These are phyloP conservation scores for Rhinocladiella similis DNA, from an alignment of 2,329 filamentous ascomycete genomes.

Conservation along the genomic window DNA sequence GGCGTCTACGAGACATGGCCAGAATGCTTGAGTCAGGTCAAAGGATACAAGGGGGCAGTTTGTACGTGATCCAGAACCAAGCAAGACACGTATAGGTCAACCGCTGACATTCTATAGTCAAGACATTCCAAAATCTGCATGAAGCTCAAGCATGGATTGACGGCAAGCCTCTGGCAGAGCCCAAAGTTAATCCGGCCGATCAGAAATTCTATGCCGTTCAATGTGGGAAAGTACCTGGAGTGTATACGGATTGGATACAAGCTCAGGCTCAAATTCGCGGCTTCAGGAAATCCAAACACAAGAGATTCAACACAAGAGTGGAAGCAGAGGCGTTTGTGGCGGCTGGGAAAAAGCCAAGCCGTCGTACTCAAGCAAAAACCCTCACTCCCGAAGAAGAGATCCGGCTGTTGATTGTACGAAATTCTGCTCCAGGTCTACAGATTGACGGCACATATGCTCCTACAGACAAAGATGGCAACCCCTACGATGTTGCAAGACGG, in stretches of 20 bases:
- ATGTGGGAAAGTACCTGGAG: slow-evolving; percentile 58
- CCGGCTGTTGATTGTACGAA: slow-evolving; percentile 28
- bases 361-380: slow-evolving; percentile 5
- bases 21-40: slow-evolving; percentile 63
- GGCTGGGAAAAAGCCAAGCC: slow-evolving; percentile 34
- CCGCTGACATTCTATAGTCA: slow-evolving; percentile 55
- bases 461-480: slow-evolving; percentile 44
- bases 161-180: slow-evolving; percentile 52
- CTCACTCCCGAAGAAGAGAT: slow-evolving; percentile 28
- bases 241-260: slow-evolving; percentile 67
- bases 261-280: slow-evolving; percentile 73
- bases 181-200: slow-evolving; percentile 37
- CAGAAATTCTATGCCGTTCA: slow-evolving; percentile 61
- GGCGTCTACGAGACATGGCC: slow-evolving; percentile 65
- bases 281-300: slow-evolving; percentile 67
- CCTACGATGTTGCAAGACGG: slow-evolving; percentile 54
- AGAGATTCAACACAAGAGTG: slow-evolving; percentile 64
- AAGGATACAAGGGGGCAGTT: slow-evolving; percentile 63
- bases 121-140: slow-evolving; percentile 70
- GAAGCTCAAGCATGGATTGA: slow-evolving; percentile 79
- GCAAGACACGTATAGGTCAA: not conserved
- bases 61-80: slow-evolving; percentile 55
- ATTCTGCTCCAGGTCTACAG: slow-evolving; percentile 38
- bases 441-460: slow-evolving; percentile 37
- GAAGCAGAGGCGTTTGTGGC: slow-evolving; percentile 79